phyloP scores from a whole-genome alignment of 2,329 filamentous ascomycete species.

The Scedosporium aurantiacum region DNA sequence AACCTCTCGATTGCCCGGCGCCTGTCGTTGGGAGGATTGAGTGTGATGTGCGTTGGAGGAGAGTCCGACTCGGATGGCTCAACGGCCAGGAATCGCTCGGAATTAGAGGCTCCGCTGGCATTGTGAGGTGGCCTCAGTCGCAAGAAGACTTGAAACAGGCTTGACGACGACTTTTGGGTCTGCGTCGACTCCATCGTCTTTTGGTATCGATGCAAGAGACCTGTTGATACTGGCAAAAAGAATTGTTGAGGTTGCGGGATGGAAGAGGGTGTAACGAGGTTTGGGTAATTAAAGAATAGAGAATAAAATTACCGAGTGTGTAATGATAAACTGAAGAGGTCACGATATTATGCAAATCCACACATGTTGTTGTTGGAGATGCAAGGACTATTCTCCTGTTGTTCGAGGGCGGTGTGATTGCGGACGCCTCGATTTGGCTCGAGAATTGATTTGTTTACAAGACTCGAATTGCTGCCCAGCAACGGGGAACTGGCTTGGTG shows the following conservation, averaged over 20 bases:
- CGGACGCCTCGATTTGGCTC: background rate
- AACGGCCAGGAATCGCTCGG: constrained; percentile 68
- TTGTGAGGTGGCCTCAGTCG: constrained; percentile 59
- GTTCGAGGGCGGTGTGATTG: background rate
- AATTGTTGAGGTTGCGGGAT: background rate
- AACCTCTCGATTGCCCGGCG: constrained; percentile 88
- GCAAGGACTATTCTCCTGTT: background rate
- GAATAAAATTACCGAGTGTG: background rate
- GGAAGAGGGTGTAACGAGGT: background rate
- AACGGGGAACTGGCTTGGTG: background rate
- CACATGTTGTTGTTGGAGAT: background rate
- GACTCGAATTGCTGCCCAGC: background rate
- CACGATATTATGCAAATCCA: background rate
- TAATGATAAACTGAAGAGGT: background rate
- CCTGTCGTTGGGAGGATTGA: constrained; percentile 74
- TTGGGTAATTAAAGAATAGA: background rate
- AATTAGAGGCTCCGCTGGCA: constrained; percentile 15
- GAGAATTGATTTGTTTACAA: background rate
- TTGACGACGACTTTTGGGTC: constrained; percentile 24
- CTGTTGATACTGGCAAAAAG: background rate
- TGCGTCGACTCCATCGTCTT: constrained; percentile 22
- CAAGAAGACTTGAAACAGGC: constrained; percentile 84
- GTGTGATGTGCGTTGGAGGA: constrained; percentile 56
- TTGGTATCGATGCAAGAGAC: background rate
- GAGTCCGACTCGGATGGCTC: constrained; percentile 42